Percentiles rank a stretch among this genome's conserved stretches.
These are phyloP conservation scores for Podospora pseudoanserina DNA, from an alignment of 495 filamentous ascomycete species.

Conservation along the genomic window DNA sequence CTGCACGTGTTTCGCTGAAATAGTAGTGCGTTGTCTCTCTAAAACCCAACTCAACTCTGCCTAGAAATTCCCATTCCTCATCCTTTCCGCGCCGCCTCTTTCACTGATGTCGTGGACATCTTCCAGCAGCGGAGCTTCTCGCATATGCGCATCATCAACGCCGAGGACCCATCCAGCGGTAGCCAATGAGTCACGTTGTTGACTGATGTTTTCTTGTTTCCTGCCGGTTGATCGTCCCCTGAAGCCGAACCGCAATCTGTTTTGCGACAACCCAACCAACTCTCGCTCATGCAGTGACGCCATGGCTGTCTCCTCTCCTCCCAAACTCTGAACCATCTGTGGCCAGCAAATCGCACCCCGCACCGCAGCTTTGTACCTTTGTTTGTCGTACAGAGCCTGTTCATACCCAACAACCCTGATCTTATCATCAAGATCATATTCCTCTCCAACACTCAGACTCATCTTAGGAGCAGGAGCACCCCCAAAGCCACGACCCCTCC, in stretches of 20 bases:
- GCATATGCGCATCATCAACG: conserved; percentile 19
- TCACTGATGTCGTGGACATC: conserved; percentile 16
- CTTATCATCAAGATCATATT: conserved; percentile 23
- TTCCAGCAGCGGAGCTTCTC: conserved; percentile 4
- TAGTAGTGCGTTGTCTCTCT: background rate
- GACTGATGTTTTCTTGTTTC: conserved; percentile 35
- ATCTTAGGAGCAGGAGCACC: background rate
- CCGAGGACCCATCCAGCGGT: background rate
- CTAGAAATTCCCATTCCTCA: conserved; percentile 21
- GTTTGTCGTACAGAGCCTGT: background rate
- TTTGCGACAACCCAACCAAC: too few species aligned
- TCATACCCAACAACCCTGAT: background rate
- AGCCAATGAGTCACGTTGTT: conserved; percentile 7
- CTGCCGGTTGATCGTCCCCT: conserved; percentile 30
- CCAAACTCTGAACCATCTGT: background rate
- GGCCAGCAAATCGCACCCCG: too few species aligned
- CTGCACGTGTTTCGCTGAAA: conserved; percentile 6
- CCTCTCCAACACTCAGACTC: background rate
- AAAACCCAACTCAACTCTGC: background rate
- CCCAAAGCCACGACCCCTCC: background rate
- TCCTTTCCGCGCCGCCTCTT: conserved; percentile 5
- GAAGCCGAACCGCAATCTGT: too few species aligned
- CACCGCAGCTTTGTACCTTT: background rate
- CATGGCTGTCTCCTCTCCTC: background rate
- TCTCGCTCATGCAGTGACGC: too few species aligned